Evolutionary conservation across 2,329 filamentous ascomycete species (phyloP).

Genomic region (Atkinsonella hypoxylon): DNA sequence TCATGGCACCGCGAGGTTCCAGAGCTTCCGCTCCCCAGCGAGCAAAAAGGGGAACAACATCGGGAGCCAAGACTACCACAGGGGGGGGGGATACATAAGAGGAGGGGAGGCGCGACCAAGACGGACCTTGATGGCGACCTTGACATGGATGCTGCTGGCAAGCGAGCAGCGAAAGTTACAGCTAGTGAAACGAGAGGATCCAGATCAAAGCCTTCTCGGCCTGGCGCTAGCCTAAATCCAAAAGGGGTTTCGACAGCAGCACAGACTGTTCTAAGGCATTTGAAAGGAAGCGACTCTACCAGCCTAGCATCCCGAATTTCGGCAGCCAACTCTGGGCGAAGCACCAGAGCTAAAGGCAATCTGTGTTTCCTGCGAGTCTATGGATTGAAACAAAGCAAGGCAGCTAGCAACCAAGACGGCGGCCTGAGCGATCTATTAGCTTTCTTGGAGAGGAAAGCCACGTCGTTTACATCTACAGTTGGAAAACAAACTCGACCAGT

Average conservation of each 20-base stretch:
- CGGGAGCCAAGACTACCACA: conserved; percentile 19
- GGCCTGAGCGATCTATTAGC: conserved; percentile 51
- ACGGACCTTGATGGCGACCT: conserved; percentile 47
- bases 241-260: conserved; percentile 25
- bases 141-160: conserved; percentile 37
- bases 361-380: conserved; percentile 35
- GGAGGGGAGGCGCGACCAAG: conserved; percentile 25
- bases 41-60: conserved; percentile 18
- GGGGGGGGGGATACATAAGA: conserved; percentile 42
- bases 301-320: conserved; percentile 23
- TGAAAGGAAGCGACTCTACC: conserved; percentile 23
- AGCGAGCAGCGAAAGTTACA: conserved; percentile 22
- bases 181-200: conserved; percentile 16
- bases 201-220: conserved; percentile 19
- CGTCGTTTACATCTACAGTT: conserved; percentile 37
- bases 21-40: conserved; percentile 16
- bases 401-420: conserved; percentile 51
- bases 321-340: conserved; percentile 15
- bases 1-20: conserved; percentile 25
- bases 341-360: conserved; percentile 13
- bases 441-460: conserved; percentile 62
- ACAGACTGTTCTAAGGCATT: conserved; percentile 31
- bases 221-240: conserved; percentile 11
- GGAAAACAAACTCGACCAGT: conserved; percentile 34
- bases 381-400: conserved; percentile 59